Evolutionary conservation across 2,329 filamentous ascomycete species (phyloP).

Genomic region (Clonostachys sp.): DNA sequence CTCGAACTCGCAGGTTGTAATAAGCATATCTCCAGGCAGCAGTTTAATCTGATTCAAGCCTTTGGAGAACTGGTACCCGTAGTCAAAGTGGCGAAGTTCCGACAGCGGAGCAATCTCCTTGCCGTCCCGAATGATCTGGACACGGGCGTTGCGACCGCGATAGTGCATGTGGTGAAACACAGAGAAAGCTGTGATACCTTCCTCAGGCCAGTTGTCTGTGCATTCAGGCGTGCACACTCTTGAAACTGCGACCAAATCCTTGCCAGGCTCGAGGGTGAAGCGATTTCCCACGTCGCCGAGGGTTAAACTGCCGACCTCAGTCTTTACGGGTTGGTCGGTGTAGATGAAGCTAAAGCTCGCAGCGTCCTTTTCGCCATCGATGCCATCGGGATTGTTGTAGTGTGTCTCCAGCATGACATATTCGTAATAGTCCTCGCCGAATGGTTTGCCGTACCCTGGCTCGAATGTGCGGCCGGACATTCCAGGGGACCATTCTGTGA

Average conservation of each 20-base stretch:
- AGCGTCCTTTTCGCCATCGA: slow-evolving; percentile 1
- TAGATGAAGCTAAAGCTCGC: slow-evolving; percentile 3
- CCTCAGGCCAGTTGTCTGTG: slow-evolving; percentile 1
- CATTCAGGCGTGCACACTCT: slow-evolving; percentile 3
- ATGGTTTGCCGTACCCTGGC: slow-evolving; percentile 2
- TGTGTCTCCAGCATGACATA: slow-evolving; percentile 3
- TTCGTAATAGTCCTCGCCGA: slow-evolving; percentile 2
- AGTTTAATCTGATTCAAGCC: slow-evolving; percentile 2
- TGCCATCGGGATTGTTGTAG: slow-evolving; percentile 1
- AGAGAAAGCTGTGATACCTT: slow-evolving; percentile 3
- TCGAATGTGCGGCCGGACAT: slow-evolving; percentile 3
- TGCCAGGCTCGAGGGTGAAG: slow-evolving; percentile 1
- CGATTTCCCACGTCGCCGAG: slow-evolving; percentile 1
- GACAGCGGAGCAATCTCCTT: slow-evolving; percentile 2
- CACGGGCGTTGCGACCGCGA: slow-evolving; percentile 1
- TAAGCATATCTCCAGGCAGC: slow-evolving; percentile 1
- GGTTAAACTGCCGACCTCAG: slow-evolving; percentile 1
- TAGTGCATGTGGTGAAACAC: slow-evolving; percentile 3
- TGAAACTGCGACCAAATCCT: slow-evolving; percentile 2
- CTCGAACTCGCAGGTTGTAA: slow-evolving; percentile 2
- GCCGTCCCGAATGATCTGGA: slow-evolving; percentile 3
- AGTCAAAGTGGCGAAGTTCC: slow-evolving; percentile 3
- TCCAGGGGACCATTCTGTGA: slow-evolving; percentile 3
- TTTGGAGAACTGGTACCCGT: slow-evolving; percentile 3
- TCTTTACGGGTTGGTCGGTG: neutral